A percentile compares a stretch with the other conserved stretches of the same genome.
phyloP scores from a whole-genome alignment of 306 rosid species.

The Trifolium subterraneum region DNA sequence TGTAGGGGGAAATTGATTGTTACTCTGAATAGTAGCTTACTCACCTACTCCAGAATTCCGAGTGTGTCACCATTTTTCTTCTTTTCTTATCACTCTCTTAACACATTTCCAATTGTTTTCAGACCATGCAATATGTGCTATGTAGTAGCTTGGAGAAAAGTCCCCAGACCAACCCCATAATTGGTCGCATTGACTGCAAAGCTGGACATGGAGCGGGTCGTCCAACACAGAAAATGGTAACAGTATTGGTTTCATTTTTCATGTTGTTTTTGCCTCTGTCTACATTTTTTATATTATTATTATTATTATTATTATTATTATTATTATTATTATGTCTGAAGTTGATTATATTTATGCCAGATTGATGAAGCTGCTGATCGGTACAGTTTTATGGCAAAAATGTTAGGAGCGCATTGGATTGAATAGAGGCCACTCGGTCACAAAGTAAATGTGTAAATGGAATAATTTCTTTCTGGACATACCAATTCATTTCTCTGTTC shows the following conservation, averaged over 20 bases:
- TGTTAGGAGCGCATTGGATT: slow-evolving; percentile 50
- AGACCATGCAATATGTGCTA: slow-evolving; percentile 83
- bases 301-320: too few species aligned
- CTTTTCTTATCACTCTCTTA: background rate
- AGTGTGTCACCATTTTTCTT: background rate
- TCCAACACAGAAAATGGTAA: slow-evolving; percentile 89
- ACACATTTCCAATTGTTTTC: slow-evolving; percentile 29
- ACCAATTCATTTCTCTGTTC: slow-evolving; percentile 2
- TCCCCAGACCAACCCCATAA: slow-evolving; percentile 86
- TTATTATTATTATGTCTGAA: slow-evolving; percentile 1
- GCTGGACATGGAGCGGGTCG: slow-evolving; percentile 82
- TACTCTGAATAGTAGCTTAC: too few species aligned
- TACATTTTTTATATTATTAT: background rate
- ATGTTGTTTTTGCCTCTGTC: slow-evolving; percentile 5
- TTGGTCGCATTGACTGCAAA: slow-evolving; percentile 95
- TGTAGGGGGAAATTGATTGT: background rate
- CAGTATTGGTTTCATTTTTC: slow-evolving; percentile 9
- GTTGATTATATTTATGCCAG: slow-evolving; percentile 36
- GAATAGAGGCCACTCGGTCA: slow-evolving; percentile 37
- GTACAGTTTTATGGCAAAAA: slow-evolving; percentile 53
- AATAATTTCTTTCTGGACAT: background rate
- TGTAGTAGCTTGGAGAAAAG: slow-evolving; percentile 77
- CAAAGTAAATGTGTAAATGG: background rate
- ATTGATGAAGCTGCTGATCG: slow-evolving; percentile 60
- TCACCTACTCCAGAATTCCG: background rate